phyloP scores from a whole-genome alignment of 306 rosid species.

The Lagenaria siceraria region DNA sequence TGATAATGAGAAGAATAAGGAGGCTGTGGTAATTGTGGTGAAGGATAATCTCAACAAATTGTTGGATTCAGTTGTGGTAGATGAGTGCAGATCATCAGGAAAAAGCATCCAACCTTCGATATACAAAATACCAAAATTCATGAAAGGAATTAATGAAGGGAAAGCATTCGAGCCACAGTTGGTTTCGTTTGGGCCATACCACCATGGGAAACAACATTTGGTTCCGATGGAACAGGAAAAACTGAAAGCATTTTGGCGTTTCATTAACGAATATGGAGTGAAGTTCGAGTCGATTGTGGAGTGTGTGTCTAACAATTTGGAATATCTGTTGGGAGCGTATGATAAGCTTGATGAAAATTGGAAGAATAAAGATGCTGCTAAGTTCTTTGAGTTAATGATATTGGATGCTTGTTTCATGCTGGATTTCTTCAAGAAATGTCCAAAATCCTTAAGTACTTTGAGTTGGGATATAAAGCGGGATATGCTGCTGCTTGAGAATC shows the following conservation, averaged over 20 bases:
- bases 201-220: conserved; percentile 3
- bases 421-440: conserved; percentile 11
- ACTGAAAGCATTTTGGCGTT: conserved; percentile 31
- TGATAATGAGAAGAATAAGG: too few relatives aligned
- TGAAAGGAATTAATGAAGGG: not conserved
- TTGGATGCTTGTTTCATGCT: conserved; percentile 53
- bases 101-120: conserved; percentile 4
- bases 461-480: conserved; percentile 26
- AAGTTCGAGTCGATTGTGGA: too few relatives aligned
- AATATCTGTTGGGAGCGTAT: conserved; percentile 24
- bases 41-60: too few relatives aligned
- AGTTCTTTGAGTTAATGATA: conserved; percentile 29
- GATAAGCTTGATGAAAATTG: conserved; percentile 21
- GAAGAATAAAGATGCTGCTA: not conserved
- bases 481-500: conserved; percentile 59
- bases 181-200: conserved; percentile 57
- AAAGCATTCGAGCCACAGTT: conserved; percentile 30
- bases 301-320: conserved; percentile 9
- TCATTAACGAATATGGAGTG: too few relatives aligned
- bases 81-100: too few relatives aligned
- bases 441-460: not conserved
- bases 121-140: conserved; percentile 23
- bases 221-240: conserved; percentile 35
- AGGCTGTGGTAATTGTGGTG: too few relatives aligned
- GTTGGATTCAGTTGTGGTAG: too few relatives aligned